Percentiles rank a stretch among this genome's conserved stretches.
Evolutionary conservation across 176 grass and related monocot genomes (phyloP).

Genomic region (Lolium perenne): DNA sequence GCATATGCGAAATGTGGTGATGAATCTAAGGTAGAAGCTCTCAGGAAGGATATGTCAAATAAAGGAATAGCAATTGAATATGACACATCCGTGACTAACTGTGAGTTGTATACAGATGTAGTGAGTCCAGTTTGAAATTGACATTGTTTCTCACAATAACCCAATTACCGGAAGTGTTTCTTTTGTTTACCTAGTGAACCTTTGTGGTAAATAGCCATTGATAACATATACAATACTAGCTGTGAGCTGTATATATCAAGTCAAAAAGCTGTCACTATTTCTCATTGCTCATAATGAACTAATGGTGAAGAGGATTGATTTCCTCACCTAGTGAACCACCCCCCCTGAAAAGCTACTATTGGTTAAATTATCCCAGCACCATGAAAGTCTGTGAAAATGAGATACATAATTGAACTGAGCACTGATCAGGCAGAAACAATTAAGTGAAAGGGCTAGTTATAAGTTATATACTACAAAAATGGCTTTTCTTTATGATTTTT

Average conservation of each 20-base stretch:
- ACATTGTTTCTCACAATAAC: slow-evolving; percentile 3
- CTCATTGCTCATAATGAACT: neutral
- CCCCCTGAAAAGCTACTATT: neutral
- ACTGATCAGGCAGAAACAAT: neutral
- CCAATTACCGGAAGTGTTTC: neutral
- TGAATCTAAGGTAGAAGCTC: slow-evolving; percentile 48
- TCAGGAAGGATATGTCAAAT: slow-evolving; percentile 53
- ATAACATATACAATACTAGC: neutral
- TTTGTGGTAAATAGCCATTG: slow-evolving; percentile 27
- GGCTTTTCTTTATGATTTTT: slow-evolving; percentile 7
- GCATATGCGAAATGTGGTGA: slow-evolving; percentile 53
- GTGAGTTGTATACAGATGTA: slow-evolving; percentile 14
- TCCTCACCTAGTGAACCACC: neutral
- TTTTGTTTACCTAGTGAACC: slow-evolving; percentile 3
- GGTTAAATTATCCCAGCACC: slow-evolving; percentile 11
- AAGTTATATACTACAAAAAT: neutral
- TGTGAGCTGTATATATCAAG: neutral
- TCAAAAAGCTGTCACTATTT: neutral
- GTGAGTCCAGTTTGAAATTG: slow-evolving; percentile 18
- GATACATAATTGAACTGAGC: slow-evolving; percentile 12
- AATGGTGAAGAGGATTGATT: neutral
- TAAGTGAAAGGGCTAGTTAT: neutral
- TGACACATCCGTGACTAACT: neutral
- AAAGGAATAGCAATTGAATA: slow-evolving; percentile 46
- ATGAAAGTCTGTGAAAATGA: slow-evolving; percentile 21